Evolutionary conservation across 2,329 filamentous ascomycete genomes (phyloP).

Genomic region (Fusarium begoniae): DNA sequence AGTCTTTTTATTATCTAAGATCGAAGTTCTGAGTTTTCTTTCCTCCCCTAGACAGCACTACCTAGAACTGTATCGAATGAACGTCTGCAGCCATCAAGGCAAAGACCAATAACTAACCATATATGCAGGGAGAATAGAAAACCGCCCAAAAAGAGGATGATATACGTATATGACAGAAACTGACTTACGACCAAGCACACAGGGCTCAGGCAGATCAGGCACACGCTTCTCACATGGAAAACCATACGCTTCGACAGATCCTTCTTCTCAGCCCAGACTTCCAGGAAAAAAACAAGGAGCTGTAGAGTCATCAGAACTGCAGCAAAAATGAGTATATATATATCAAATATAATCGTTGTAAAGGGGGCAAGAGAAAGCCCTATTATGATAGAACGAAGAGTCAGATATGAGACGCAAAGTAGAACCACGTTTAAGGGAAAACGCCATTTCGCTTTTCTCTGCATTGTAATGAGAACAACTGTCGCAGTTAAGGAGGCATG

Average conservation of each 20-base stretch:
- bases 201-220: neutral
- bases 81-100: neutral
- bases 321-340: rapidly evolving
- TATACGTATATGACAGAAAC: rapidly evolving
- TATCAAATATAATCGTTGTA: rapidly evolving
- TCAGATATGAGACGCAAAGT: neutral
- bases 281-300: neutral
- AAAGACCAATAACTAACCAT: neutral
- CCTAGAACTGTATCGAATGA: neutral
- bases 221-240: rapidly evolving
- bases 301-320: rapidly evolving
- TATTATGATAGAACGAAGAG: neutral
- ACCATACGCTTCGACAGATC: rapidly evolving
- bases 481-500: neutral
- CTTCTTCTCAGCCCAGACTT: neutral
- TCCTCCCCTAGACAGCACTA: neutral
- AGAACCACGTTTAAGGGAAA: rapidly evolving
- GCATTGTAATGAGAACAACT: rapidly evolving
- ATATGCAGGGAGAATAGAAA: neutral
- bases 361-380: rapidly evolving
- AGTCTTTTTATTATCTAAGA: too few species aligned
- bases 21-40: too few species aligned
- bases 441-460: neutral
- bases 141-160: rapidly evolving
- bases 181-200: rapidly evolving